These are phyloP conservation scores for Termitomyces sp. DNA, from an alignment of 768 basidiomycete species.

Conservation along the genomic window DNA sequence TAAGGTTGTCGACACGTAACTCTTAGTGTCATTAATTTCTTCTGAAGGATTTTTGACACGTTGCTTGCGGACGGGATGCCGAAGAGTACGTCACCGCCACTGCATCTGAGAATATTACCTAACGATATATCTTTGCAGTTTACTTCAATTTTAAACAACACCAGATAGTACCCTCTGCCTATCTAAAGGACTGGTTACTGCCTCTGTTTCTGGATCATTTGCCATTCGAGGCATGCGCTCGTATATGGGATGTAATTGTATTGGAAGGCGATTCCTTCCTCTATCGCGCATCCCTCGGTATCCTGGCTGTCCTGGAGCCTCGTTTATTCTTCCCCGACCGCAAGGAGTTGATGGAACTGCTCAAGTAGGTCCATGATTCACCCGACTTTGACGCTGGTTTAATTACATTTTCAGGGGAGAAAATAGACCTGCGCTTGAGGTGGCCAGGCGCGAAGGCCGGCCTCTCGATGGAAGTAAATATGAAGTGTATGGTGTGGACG, in stretches of 20 bases:
- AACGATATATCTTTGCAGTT: constrained; percentile 38
- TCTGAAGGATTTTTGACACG: constrained; percentile 82
- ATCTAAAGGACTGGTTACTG: constrained; percentile 78
- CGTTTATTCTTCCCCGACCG: constrained; percentile 87
- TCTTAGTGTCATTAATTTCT: not conserved
- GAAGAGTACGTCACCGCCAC: constrained; percentile 54
- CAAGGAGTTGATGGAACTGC: constrained; percentile 72
- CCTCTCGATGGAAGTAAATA: constrained; percentile 70
- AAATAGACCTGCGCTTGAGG: constrained; percentile 78
- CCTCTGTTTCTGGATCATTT: constrained; percentile 82
- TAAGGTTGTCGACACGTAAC: constrained; percentile 22
- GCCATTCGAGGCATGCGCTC: constrained; percentile 88
- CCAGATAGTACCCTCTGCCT: constrained; percentile 82
- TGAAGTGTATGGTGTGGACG: constrained; percentile 82
- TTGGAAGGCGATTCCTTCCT: constrained; percentile 90
- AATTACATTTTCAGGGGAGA: constrained; percentile 54
- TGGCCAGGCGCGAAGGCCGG: constrained; percentile 69
- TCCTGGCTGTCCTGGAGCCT: constrained; percentile 79
- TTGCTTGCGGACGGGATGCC: constrained; percentile 91
- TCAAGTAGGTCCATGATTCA: constrained; percentile 45
- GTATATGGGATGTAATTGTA: constrained; percentile 84
- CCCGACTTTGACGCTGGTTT: not conserved
- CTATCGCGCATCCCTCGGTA: constrained; percentile 79
- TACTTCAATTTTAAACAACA: constrained; percentile 96
- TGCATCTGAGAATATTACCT: not conserved